Evolutionary conservation across 177 flowering plant species (phyloP), one percentile per base, ranked within the genome.

Genomic region (Telopea speciosissima): DNA sequence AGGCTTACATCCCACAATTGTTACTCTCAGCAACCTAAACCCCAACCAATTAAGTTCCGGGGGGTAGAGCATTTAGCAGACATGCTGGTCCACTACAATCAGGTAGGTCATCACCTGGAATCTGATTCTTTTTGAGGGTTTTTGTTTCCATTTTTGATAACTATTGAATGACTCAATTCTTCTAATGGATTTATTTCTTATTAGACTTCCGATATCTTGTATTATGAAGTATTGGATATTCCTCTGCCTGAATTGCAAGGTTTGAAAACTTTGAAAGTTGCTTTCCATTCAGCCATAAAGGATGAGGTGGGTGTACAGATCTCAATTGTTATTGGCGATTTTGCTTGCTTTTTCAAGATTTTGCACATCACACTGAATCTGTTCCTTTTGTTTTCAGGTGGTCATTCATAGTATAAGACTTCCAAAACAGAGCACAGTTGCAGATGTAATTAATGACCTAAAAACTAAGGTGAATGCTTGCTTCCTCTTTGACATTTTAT

Each of bases 1-100:
- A 82, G 95, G 84, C 89, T 91, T 60, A 91, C 97, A 9, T 74
- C 93, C 69, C 96, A 89, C 64, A 89, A 90, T 72, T 90, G 92
- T 76, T 88, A 87, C 72, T 89, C 93, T 10, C 93, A 88, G 75
- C 90, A 90, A 76, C 96, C 93, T 23, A 90, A 87, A 73, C 92
- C 90, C 42, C 90, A 85, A 66, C 86, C 89, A 3, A 88, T 90
- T 59, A 88, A 83, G 74, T 89, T 82, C 71, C 79, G 89, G 73
- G 90, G 88, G 19, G 83, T 85, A 42, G 90, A 90, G 22, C 90
- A 79, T 77, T 82, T 90, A 73, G 67, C 84, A 40, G 93, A 89
- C 70, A 89, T 90, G 93, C 84, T 89, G 52, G 83, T 86, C 26
- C 95, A 88, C 77, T 87, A 86, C 84, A 90, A 90, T 73, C 91